These are phyloP conservation scores for Mycena chlorophos DNA, from an alignment of 768 basidiomycete genomes.

Conservation along the genomic window DNA sequence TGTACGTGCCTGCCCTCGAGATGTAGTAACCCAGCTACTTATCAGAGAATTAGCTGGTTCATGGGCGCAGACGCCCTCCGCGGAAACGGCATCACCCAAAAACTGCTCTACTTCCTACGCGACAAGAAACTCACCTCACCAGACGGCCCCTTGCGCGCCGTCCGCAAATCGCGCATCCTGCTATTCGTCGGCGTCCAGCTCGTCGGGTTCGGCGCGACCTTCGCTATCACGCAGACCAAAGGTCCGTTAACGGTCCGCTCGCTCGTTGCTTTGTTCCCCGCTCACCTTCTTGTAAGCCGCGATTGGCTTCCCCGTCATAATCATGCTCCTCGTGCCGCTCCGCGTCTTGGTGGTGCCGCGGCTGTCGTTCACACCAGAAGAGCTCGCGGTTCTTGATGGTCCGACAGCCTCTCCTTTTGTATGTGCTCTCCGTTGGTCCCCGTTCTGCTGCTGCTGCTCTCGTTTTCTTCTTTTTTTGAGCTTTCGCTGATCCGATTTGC, in stretches of 20 bases:
- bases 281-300: constrained; percentile 61
- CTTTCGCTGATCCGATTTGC: no score
- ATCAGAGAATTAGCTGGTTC: constrained; percentile 62
- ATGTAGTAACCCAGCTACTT: not conserved
- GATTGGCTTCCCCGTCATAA: constrained; percentile 89
- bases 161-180: constrained; percentile 71
- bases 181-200: constrained; percentile 77
- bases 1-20: constrained; percentile 51
- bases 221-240: constrained; percentile 88
- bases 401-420: constrained; percentile 88
- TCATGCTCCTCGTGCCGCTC: constrained; percentile 78
- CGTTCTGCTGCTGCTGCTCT: constrained; percentile 33
- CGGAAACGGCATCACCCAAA: constrained; percentile 80
- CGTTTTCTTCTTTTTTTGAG: not conserved
- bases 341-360: constrained; percentile 70
- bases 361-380: constrained; percentile 73
- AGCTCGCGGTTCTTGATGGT: constrained; percentile 83
- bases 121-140: constrained; percentile 64
- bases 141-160: constrained; percentile 70
- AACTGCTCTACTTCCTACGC: constrained; percentile 75
- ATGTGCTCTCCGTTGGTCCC: constrained; percentile 44
- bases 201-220: constrained; percentile 81
- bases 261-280: not conserved
- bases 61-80: constrained; percentile 86
- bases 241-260: constrained; percentile 44